Base-by-base conservation (phyloP, 805 yeast genomes). In the Starmera dryadoides region DNA sequence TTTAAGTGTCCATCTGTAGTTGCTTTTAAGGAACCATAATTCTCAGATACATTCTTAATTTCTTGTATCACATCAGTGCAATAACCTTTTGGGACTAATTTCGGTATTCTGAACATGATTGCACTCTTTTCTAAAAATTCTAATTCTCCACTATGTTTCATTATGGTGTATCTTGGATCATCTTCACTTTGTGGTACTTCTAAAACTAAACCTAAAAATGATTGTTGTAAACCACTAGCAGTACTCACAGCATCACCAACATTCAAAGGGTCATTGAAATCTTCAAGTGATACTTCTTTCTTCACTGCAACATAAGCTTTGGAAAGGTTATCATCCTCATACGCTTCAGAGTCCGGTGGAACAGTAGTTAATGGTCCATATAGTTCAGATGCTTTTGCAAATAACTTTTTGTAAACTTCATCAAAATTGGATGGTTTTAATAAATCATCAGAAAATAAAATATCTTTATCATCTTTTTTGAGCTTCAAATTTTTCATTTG, bases 161-260 rank as follows among this genome's bases (percentile, higher is more conserved):
- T 62, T 42, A 79, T 68, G 0, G 85, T 73, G 47, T 75, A 81
- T 25, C 79, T 59, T 20, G 76, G 73, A 34, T 78, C 80, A 15
- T 63, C 62, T 2, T 72, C 53, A 5, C 62, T 53, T 5, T 52
- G 46, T 0, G 89, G 89, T 20, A 74, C 56, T 20, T 67, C 72
- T 1, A 71, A 77, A 26, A 83, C 69, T 36, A 81, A 71, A 21
- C 74, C 71, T 16, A 81, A 59, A 36, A 68, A 70, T 4, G 70
- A 60, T 30, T 66, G 66, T 36, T 69, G 61, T 35, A 66, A 51
- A 6, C 58, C 64, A 1, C 62, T 58, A 12, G 64, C 60, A 15
- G 81, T 52, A 15, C 77, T 72, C 4, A 81, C 87, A 35, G 81
- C 60, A 55, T 83, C 89, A 34, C 91, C 89, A 3, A 77, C 33